phyloP scores from a whole-genome alignment of 257 asterid genomes.

The Knoxia roxburghii region DNA sequence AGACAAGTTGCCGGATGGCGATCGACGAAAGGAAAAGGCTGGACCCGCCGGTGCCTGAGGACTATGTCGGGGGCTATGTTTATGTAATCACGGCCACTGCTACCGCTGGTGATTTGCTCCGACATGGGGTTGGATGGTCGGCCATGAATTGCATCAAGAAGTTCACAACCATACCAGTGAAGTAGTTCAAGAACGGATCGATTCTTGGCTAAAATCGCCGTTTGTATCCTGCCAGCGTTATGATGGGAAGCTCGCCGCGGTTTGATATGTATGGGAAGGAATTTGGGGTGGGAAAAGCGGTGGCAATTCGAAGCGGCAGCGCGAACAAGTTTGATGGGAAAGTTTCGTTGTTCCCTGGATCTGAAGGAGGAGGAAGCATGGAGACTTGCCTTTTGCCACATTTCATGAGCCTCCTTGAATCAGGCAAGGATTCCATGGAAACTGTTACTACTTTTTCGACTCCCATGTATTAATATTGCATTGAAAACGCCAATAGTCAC shows the following conservation, averaged over 20 bases:
- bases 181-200: constrained; percentile 13
- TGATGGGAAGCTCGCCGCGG: constrained; percentile 27
- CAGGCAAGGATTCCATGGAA: constrained; percentile 23
- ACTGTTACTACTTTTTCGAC: background rate
- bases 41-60: constrained; percentile 15
- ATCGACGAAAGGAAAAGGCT: constrained; percentile 19
- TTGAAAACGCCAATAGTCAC: too few species aligned
- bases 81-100: constrained; percentile 8
- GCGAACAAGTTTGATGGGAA: constrained; percentile 32
- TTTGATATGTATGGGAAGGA: constrained; percentile 29
- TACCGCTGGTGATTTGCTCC: constrained; percentile 17
- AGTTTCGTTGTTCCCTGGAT: constrained; percentile 19
- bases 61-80: constrained; percentile 24
- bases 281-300: constrained; percentile 35
- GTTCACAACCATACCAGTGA: constrained; percentile 18
- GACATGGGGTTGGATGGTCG: constrained; percentile 23
- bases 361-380: constrained; percentile 33
- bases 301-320: constrained; percentile 30
- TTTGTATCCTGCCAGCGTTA: constrained; percentile 18
- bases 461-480: too few species aligned
- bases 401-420: constrained; percentile 26
- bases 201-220: constrained; percentile 15
- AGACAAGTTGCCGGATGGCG: constrained; percentile 19
- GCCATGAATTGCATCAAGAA: constrained; percentile 23
- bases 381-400: constrained; percentile 26